A percentile compares a stretch with the other conserved stretches of the same genome.
Evolutionary conservation across 129 eudicot genomes (phyloP).

Genomic region (Helianthus tuberosus): DNA sequence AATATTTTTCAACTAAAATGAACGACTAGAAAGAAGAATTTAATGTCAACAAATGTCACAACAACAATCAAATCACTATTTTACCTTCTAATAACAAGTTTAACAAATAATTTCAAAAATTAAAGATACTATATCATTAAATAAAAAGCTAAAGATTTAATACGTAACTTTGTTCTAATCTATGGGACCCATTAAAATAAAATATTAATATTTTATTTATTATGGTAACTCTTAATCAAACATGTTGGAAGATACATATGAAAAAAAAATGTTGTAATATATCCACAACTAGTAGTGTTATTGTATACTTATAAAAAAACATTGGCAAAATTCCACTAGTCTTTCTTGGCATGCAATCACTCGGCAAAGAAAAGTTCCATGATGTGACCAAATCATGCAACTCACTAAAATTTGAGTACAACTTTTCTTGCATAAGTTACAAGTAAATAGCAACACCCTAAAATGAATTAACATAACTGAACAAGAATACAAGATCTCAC

Average conservation of each 20-base stretch:
- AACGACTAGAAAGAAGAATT: no score
- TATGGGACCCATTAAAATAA: no score
- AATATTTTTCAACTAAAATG: no score
- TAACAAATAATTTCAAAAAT: no score
- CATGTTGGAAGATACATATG: background rate
- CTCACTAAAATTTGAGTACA: conserved; percentile 36
- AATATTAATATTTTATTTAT: background rate
- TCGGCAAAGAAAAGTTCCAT: conserved; percentile 15
- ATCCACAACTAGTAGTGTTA: background rate
- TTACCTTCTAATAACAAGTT: no score
- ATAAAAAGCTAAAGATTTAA: no score
- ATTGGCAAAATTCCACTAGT: background rate
- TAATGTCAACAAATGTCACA: no score
- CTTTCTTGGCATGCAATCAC: conserved; percentile 25
- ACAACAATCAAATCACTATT: no score
- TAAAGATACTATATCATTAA: no score
- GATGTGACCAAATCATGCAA: conserved; percentile 22
- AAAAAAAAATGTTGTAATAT: background rate
- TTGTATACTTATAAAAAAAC: background rate
- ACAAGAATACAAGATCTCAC: background rate
- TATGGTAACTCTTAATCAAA: background rate
- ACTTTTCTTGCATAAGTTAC: conserved; percentile 16
- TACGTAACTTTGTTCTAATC: no score
- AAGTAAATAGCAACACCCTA: background rate
- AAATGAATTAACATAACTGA: conserved; percentile 3